Conservation (phyloP, 495 filamentous ascomycete genomes). For the Staphylotrichum longicolle region DNA sequence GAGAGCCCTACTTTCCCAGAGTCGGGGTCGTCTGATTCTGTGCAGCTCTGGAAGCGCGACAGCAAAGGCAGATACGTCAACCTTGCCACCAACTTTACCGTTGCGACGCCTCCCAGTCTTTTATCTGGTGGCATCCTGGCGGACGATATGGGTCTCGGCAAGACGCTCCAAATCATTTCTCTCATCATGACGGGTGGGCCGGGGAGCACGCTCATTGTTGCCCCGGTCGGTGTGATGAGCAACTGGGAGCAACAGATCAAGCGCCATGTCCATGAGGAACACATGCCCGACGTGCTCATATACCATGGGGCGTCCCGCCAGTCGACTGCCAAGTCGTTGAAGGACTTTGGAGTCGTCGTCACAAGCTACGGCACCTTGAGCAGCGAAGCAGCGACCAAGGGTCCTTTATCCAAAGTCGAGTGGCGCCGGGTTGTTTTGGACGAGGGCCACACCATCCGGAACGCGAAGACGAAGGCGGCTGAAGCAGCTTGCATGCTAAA, state of each 20-base stretch:
- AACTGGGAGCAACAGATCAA: conserved; percentile 86
- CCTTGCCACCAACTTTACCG: conserved; percentile 72
- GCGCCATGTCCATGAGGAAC: conserved; percentile 63
- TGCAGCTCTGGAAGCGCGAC: conserved; percentile 76
- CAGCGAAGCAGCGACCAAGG: conserved; percentile 38
- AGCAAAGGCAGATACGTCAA: conserved; percentile 60
- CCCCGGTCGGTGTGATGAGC: conserved; percentile 85
- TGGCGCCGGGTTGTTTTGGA: conserved; percentile 86
- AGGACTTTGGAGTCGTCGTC: conserved; percentile 69
- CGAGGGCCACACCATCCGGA: conserved; percentile 84
- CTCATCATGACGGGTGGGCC: conserved; percentile 63
- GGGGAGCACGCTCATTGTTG: conserved; percentile 73
- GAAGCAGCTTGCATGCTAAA: conserved; percentile 63
- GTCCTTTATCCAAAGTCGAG: conserved; percentile 60
- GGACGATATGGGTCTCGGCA: conserved; percentile 94
- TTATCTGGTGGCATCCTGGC: conserved; percentile 82
- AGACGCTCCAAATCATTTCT: conserved; percentile 86
- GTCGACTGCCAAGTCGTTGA: conserved; percentile 54
- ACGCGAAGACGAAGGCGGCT: conserved; percentile 68
- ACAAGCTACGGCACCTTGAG: conserved; percentile 72
- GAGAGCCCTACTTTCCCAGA: conserved; percentile 68
- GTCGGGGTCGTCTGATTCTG: conserved; percentile 59
- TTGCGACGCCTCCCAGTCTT: conserved; percentile 54
- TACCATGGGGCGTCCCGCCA: conserved; percentile 70
- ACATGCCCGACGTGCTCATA: conserved; percentile 62